Base-by-base conservation (phyloP, 1,284 basidiomycete species). In the Ustilago esculenta region DNA sequence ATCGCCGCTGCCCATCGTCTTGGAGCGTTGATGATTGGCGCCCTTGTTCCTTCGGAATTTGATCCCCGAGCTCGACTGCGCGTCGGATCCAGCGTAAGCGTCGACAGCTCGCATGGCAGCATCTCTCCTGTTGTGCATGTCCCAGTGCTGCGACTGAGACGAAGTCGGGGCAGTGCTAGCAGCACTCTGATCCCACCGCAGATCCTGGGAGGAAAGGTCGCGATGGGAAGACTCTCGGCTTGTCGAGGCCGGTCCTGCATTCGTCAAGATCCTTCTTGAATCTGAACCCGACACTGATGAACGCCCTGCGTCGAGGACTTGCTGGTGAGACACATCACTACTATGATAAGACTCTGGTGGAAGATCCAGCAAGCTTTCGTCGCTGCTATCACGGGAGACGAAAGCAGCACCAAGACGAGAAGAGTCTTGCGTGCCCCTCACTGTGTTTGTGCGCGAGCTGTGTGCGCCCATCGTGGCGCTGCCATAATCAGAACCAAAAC, bases 281-380 rank as follows among this genome's bases (percentile, higher is more conserved):
- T 40, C 44, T 15, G 61, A 65, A 23, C 41, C 50, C 2, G 61
- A 65, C 17, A 24, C 55, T 3, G 45, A 54, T 12, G 65, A 68
- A 1, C 23, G 63, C 8, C 27, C 56, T 4, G 51, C 48, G 20
- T 59, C 55, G 4, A 37, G 32, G 5, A 12, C 37, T 23, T 46
- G 54, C 24, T 47, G 56, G 15, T 42, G 44, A 3, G 67, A 65
- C 7, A 40, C 46, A 21, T 65, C 67, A 55, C 67, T 70, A 57
- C 67, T 65, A 32, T 70, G 67, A 12, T 51, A 49, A 8, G 67
- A 70, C 39, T 65, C 67, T 10, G 67, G 67, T 6, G 67, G 67
- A 4, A 70, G 60, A 17, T 70, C 67, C 4, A 70, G 21, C 44
- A 70, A 34, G 42, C 60, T 65, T 17, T 70, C 67, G 27, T 70